Conservation (phyloP, 805 yeast genomes). For the Aciculoconidium aculeatum region DNA sequence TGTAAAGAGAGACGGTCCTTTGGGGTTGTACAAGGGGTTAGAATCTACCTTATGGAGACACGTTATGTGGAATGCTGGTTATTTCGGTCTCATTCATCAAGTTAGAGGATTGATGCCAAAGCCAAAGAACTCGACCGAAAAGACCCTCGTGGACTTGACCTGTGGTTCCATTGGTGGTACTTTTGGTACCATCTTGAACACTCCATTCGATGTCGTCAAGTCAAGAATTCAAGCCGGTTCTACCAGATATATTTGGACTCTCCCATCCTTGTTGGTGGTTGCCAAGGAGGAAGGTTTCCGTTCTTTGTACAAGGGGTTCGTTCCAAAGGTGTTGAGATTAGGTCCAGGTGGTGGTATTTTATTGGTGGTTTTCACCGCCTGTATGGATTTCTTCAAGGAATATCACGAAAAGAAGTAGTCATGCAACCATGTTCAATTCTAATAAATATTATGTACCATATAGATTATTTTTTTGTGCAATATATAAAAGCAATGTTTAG, state of each 20-base stretch:
- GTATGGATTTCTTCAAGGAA: slow-evolving; percentile 90
- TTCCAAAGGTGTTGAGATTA: slow-evolving; percentile 93
- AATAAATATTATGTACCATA: neutral
- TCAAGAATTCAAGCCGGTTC: slow-evolving; percentile 91
- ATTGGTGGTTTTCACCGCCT: slow-evolving; percentile 90
- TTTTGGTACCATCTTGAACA: slow-evolving; percentile 88
- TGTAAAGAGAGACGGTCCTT: slow-evolving; percentile 66
- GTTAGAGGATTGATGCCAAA: slow-evolving; percentile 73
- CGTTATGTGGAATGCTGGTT: slow-evolving; percentile 95
- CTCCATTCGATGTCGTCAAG: slow-evolving; percentile 97
- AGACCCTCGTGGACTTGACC: slow-evolving; percentile 79
- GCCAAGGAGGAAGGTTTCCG: slow-evolving; percentile 86
- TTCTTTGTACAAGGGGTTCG: slow-evolving; percentile 92
- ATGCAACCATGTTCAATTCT: neutral
- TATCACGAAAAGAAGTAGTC: slow-evolving; percentile 21
- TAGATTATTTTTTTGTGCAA: no score
- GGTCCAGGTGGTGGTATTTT: slow-evolving; percentile 99
- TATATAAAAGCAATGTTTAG: no score
- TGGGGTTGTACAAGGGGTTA: slow-evolving; percentile 87
- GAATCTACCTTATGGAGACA: slow-evolving; percentile 99
- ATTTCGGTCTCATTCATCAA: slow-evolving; percentile 92
- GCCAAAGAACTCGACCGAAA: slow-evolving; percentile 63
- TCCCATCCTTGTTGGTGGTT: slow-evolving; percentile 70
- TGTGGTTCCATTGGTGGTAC: slow-evolving; percentile 98
- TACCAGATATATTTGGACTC: slow-evolving; percentile 88